phyloP scores from a whole-genome alignment of 306 rosid species.

The Gynostemma pentaphyllum region DNA sequence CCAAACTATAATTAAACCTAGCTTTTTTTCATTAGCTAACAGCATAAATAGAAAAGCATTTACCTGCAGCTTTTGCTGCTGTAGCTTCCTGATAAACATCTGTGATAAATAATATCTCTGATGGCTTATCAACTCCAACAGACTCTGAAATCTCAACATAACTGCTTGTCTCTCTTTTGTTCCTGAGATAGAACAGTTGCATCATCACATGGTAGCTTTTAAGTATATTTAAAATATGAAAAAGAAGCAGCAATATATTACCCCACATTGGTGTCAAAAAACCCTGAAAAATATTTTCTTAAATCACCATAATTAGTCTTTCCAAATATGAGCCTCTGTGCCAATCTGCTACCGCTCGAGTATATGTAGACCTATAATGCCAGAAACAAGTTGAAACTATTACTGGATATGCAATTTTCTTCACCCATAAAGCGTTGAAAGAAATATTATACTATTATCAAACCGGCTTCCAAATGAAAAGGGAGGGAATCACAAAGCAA shows the following conservation, averaged over 20 bases:
- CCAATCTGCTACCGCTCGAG: constrained; percentile 98
- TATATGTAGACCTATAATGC: constrained; percentile 76
- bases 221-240: neutral
- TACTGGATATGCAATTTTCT: neutral
- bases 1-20: too few species aligned
- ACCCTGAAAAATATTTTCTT: constrained; percentile 77
- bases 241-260: constrained; percentile 14
- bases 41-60: neutral
- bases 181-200: constrained; percentile 29
- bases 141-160: constrained; percentile 66
- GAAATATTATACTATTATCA: constrained; percentile 1
- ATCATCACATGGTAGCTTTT: neutral
- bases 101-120: constrained; percentile 71
- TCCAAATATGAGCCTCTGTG: constrained; percentile 89
- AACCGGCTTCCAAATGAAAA: neutral
- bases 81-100: constrained; percentile 84
- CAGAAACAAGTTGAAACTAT: neutral
- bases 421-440: neutral
- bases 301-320: constrained; percentile 77
- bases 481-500: neutral
- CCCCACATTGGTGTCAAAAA: constrained; percentile 94
- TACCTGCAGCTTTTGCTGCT: constrained; percentile 97
- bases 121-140: constrained; percentile 77
- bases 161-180: constrained; percentile 68
- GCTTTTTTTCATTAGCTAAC: neutral